These are phyloP conservation scores for Colletotrichum orbiculare DNA, from an alignment of 2,329 filamentous ascomycete species.

Conservation along the genomic window DNA sequence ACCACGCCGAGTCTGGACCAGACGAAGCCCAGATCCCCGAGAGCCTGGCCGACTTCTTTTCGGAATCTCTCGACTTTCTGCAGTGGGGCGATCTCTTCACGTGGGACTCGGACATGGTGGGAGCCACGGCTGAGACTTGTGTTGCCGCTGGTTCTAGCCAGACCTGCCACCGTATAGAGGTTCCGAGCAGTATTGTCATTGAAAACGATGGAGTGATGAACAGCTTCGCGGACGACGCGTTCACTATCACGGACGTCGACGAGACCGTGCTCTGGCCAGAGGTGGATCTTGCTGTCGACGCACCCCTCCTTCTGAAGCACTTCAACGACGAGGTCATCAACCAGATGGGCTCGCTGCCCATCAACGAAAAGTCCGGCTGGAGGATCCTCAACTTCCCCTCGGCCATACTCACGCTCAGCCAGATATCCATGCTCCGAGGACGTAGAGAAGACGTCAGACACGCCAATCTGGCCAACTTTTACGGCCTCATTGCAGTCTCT, in stretches of 20 bases:
- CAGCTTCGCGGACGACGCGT: background rate
- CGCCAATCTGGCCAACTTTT: conserved; percentile 10
- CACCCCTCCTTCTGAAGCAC: conserved; percentile 10
- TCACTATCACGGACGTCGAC: background rate
- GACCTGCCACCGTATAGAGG: no score
- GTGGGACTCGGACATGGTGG: background rate
- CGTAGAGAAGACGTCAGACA: background rate
- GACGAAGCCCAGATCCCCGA: background rate
- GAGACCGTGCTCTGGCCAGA: background rate
- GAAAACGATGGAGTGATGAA: background rate
- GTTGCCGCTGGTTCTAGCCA: no score
- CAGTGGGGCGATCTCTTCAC: conserved; percentile 17
- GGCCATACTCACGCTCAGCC: conserved; percentile 11
- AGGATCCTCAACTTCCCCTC: conserved; percentile 15
- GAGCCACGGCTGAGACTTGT: background rate
- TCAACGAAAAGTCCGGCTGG: conserved; percentile 19
- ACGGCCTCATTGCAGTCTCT: conserved; percentile 8
- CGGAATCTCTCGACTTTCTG: conserved; percentile 8
- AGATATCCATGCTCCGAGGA: background rate
- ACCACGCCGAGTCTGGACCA: background rate
- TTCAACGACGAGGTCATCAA: conserved; percentile 22
- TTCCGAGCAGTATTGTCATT: background rate
- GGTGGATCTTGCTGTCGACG: background rate
- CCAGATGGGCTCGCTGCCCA: conserved; percentile 14
- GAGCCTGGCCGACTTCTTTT: background rate